Evolutionary conservation across 2,329 filamentous ascomycete species (phyloP), one percentile per base, ranked within the genome.

Genomic region (Septoria petroselini): DNA sequence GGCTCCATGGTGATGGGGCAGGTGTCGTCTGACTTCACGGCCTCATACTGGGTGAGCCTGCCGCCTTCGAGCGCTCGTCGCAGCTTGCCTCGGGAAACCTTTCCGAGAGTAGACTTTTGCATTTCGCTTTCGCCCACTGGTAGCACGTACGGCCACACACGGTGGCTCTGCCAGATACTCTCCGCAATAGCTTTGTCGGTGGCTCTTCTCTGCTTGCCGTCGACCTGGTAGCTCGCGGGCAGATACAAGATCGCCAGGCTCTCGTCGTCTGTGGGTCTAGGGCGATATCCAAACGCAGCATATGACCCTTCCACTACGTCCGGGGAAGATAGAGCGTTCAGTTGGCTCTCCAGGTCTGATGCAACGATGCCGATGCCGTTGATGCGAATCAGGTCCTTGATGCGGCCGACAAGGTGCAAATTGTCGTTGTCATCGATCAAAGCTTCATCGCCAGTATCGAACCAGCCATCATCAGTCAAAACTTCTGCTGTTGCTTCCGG

Each of bases 391-490:
- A 41, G 38, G 19, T 48, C 46, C 12, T 48, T 48, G 39, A 48
- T 48, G 2, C 46, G 46, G 3, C 46, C 46, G 7, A 48, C 30
- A n/a, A 48, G 38, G 15, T 48, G 39, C 15, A 48, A 11, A 19
- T 31, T 37, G 15, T 38, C 46, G 18, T 9, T n/a, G 2, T 14
- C 9, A 11, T 48, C 46, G 19, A 48, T 25, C 9, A 42, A 12
- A 21, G 46, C 46, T 15, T 48, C 37, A 64, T 98, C 93, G 46
- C 93, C 93, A 0, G 90, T 96, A 68, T 87, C 86, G 80, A 98
- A 97, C 93, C 93, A 98, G 54, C 93, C 93, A 58, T 96, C 90
- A 25, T 84, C 75, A 8, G 91, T 88, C 37, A 97, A 76, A 0
- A 84, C 77, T 71, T 91, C 91, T 50, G 76, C 72, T 1, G 91